A percentile compares a stretch with the other conserved stretches of the same genome.
phyloP scores from a whole-genome alignment of 768 basidiomycete genomes.

The Amanita exitialis region DNA sequence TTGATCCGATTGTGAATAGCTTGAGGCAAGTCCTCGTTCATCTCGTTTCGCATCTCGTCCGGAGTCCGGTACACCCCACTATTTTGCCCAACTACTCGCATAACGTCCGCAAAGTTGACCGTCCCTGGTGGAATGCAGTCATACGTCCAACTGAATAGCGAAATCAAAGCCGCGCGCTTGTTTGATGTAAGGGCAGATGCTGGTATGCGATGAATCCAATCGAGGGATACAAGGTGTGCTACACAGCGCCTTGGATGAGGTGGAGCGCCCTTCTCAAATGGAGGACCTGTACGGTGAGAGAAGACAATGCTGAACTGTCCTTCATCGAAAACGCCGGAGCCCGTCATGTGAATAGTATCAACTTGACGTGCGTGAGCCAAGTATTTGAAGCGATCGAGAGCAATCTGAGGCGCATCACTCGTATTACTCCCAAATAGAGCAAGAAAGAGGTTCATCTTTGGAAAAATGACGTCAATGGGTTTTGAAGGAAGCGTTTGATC shows the following conservation, averaged over 20 bases:
- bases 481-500: neutral
- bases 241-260: too few relatives aligned
- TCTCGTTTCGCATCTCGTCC: neutral
- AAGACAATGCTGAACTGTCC: neutral
- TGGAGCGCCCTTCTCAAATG: neutral
- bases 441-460: neutral
- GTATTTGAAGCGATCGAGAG: neutral
- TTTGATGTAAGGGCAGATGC: neutral
- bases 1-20: neutral
- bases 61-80: neutral
- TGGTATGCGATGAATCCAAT: neutral
- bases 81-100: neutral
- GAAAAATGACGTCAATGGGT: neutral
- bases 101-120: neutral
- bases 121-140: neutral
- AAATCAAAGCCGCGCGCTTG: neutral
- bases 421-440: neutral
- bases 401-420: neutral
- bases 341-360: neutral
- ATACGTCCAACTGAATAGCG: slow-evolving; percentile 5
- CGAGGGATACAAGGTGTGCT: neutral
- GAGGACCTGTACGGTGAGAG: neutral
- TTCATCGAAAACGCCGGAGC: neutral
- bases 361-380: neutral
- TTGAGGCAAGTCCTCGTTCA: too few relatives aligned